Evolutionary conservation across 2,329 filamentous ascomycete genomes (phyloP), one percentile per base, ranked within the genome.

Genomic region (Thelonectria rubi): DNA sequence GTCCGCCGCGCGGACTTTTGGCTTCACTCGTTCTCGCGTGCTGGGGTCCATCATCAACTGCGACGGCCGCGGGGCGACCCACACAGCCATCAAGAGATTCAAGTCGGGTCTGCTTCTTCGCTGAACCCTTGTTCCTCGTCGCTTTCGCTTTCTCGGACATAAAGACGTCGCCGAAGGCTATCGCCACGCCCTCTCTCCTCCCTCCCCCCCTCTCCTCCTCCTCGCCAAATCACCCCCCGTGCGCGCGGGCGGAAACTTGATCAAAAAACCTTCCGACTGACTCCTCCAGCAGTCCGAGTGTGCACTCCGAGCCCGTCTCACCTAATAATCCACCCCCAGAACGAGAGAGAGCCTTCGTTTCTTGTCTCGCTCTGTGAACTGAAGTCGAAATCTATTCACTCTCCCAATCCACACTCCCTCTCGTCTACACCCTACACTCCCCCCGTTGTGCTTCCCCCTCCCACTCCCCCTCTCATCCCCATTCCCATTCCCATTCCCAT

Each of bases 91-190:
- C 51, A 63, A 24, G 24, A 24, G 24, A 4, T 24, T 4, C 24
- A 24, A 7, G 24, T 4, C 4, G 24, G 24, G 24, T 4, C 4
- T 4, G 7, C 24, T 4, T 4, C 24, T 7, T 24, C 24, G 24
- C 54, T 47, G 30, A 46, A 48, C 66, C 69, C 64, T 57, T 68
- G 64, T 57, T 58, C 55, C 55, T 48, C 53, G 56, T 61, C 62
- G 51, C 63, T 60, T 71, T 73, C 72, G 72, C 72, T 60, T 65
- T 69, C 75, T 79, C 77, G 77, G 77, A 79, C 76, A 79, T 78
- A 79, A 77, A 74, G 67, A 77, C 69, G 70, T 70, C 66, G 72
- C 76, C 75, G 75, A 77, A 69, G 49, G 58, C 64, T 75, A 71
- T 60, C 51, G 20, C 9, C 68, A 72, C 65, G 21, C 64, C 58